Evolutionary conservation across 768 basidiomycete species (phyloP).

Genomic region (Tricholoma flavovirens): DNA sequence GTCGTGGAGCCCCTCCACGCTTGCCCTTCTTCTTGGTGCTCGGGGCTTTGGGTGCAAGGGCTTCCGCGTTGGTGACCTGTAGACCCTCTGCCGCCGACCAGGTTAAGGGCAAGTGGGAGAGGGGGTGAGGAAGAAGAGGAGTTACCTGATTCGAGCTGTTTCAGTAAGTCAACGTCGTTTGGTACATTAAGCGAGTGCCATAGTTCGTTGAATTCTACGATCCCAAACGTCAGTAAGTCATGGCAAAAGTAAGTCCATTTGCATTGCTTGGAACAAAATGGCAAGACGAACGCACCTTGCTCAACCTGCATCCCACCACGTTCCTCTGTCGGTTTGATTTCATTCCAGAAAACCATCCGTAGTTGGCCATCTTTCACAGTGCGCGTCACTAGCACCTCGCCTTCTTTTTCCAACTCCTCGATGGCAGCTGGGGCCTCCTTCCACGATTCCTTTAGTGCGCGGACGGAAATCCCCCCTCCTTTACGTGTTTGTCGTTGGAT

Average conservation of each 20-base stretch:
- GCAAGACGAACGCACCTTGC: conserved; percentile 46
- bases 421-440: conserved; percentile 79
- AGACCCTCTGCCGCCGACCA: conserved; percentile 55
- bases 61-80: conserved; percentile 69
- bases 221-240: conserved; percentile 9
- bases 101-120: conserved; percentile 7
- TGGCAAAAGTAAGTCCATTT: conserved; percentile 1
- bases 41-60: conserved; percentile 47
- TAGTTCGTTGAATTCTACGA: conserved; percentile 75
- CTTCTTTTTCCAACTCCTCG: conserved; percentile 86
- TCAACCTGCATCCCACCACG: conserved; percentile 68
- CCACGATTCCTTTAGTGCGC: conserved; percentile 86
- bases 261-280: not conserved
- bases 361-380: conserved; percentile 78
- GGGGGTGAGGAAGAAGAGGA: conserved; percentile 4
- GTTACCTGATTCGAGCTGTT: conserved; percentile 69
- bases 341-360: conserved; percentile 88
- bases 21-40: conserved; percentile 73
- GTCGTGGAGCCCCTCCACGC: conserved; percentile 65
- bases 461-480: conserved; percentile 81
- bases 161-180: conserved; percentile 76
- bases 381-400: conserved; percentile 83
- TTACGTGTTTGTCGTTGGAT: conserved; percentile 81
- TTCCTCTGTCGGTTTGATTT: conserved; percentile 73
- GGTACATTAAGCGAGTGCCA: conserved; percentile 86